Conservation (phyloP, 257 asterid species). For the Solanum pennellii region DNA sequence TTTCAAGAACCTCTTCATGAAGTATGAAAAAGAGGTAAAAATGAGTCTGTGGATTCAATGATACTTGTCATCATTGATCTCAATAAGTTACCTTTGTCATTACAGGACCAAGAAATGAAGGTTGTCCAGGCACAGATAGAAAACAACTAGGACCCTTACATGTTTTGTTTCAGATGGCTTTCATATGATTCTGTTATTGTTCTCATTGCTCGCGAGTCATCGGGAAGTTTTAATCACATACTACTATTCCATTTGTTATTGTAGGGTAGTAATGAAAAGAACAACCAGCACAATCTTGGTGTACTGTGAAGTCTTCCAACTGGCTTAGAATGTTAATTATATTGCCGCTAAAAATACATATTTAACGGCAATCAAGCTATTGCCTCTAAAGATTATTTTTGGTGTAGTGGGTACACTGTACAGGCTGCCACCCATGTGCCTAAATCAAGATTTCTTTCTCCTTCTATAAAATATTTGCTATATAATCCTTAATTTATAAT, state of each 20-base stretch:
- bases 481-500: neutral
- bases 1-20: conserved; percentile 51
- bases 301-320: neutral
- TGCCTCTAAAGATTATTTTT: too few relatives aligned
- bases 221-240: neutral
- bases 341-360: too few relatives aligned
- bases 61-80: neutral
- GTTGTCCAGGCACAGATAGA: conserved; percentile 29
- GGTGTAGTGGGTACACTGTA: too few relatives aligned
- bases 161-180: neutral
- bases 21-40: conserved; percentile 61
- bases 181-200: conserved; percentile 13
- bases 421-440: neutral
- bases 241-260: neutral
- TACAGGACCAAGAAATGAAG: conserved; percentile 21
- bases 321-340: too few relatives aligned
- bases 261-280: conserved; percentile 37
- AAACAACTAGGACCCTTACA: conserved; percentile 12
- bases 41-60: neutral
- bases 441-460: neutral
- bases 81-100: neutral
- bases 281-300: conserved; percentile 37
- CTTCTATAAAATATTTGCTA: neutral
- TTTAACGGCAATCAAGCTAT: too few relatives aligned
- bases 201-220: neutral